Conservation (phyloP, 2,329 filamentous ascomycete genomes). For the Aspergillus japonicus region DNA sequence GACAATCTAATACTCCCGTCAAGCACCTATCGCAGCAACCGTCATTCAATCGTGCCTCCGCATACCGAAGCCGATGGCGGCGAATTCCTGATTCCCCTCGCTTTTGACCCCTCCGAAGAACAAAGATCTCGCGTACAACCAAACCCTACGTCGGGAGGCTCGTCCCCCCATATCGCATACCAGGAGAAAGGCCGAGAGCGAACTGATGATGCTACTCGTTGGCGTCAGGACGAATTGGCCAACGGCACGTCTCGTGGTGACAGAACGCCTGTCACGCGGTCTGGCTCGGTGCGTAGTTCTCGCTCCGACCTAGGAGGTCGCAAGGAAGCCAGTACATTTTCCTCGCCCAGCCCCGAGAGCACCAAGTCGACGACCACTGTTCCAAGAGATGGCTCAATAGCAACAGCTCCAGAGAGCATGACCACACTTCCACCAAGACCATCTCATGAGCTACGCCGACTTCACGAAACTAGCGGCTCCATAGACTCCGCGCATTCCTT, state of each 20-base stretch:
- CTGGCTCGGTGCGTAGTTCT: constrained; percentile 48
- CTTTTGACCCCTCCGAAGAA: constrained; percentile 67
- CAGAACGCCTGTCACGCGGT: constrained; percentile 40
- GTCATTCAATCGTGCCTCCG: constrained; percentile 67
- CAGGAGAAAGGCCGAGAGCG: constrained; percentile 74
- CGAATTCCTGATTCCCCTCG: constrained; percentile 74
- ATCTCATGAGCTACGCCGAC: constrained; percentile 58
- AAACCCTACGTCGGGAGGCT: constrained; percentile 38
- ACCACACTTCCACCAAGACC: constrained; percentile 47
- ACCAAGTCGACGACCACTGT: constrained; percentile 23
- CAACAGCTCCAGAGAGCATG: constrained; percentile 31
- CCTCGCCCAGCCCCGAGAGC: constrained; percentile 35
- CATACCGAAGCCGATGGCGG: constrained; percentile 56
- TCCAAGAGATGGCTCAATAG: constrained; percentile 34
- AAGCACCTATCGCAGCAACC: constrained; percentile 73
- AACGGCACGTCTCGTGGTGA: constrained; percentile 20
- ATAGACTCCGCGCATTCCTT: constrained; percentile 40
- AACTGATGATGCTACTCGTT: constrained; percentile 48
- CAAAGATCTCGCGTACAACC: constrained; percentile 51
- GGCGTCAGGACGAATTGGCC: constrained; percentile 32
- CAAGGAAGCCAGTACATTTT: constrained; percentile 42
- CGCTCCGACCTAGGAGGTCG: constrained; percentile 40
- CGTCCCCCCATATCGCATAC: constrained; percentile 87
- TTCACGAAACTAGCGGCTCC: constrained; percentile 52
- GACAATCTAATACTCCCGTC: constrained; percentile 70